Conservation (phyloP, 106 monocot species). For the Narthecium ossifragum region DNA sequence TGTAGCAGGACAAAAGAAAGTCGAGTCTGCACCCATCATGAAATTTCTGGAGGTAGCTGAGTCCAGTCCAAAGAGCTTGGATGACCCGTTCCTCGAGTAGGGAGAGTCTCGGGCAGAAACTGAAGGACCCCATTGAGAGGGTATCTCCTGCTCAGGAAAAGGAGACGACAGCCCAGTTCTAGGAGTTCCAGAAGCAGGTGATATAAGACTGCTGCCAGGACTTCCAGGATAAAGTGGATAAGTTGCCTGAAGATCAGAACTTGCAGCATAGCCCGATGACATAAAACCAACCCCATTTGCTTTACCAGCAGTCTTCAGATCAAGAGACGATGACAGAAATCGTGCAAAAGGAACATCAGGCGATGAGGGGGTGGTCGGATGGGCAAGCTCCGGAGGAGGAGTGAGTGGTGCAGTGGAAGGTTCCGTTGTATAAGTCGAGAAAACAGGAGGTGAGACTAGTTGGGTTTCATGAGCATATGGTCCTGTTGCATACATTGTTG, state of each 20-base stretch:
- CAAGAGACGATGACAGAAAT: conserved; percentile 74
- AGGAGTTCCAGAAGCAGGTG: conserved; percentile 84
- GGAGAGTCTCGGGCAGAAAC: conserved; percentile 41
- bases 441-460: conserved; percentile 95
- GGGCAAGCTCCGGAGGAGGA: conserved; percentile 93
- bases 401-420: conserved; percentile 97
- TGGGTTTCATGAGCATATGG: conserved; percentile 99
- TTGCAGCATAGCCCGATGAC: conserved; percentile 39
- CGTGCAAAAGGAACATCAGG: conserved; percentile 94
- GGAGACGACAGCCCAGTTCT: conserved; percentile 79
- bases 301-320: conserved; percentile 47
- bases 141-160: conserved; percentile 52
- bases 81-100: conserved; percentile 33
- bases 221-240: conserved; percentile 88
- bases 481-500: conserved; percentile 83
- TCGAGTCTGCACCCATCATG: conserved; percentile 40
- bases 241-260: conserved; percentile 62
- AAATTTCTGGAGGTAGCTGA: conserved; percentile 44
- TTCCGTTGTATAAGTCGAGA: conserved; percentile 96
- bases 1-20: conserved; percentile 57
- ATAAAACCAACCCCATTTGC: conserved; percentile 34
- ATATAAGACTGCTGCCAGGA: conserved; percentile 91
- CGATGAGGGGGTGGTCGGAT: conserved; percentile 90
- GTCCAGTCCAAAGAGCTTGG: conserved; percentile 51
- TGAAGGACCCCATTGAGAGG: conserved; percentile 44